Conservation (phyloP, 2,329 filamentous ascomycete species). For the Scedosporium dehoogii region DNA sequence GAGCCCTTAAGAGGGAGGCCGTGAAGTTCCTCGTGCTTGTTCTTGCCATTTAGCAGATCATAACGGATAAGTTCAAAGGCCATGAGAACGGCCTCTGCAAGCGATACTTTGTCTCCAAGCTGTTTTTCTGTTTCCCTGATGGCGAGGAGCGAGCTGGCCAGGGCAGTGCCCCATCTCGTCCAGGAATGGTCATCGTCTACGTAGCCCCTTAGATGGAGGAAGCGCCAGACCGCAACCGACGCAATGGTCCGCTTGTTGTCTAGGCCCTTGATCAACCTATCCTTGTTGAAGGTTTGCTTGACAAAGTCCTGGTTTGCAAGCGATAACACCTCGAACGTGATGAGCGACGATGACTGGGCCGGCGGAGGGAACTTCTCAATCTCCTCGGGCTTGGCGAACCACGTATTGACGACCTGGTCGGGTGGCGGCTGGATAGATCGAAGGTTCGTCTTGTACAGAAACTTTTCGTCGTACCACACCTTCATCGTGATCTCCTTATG, state of each 20-base stretch:
- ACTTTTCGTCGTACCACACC: constrained; percentile 74
- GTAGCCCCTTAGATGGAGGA: constrained; percentile 82
- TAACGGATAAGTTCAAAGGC: constrained; percentile 79
- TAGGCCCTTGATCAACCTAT: constrained; percentile 49
- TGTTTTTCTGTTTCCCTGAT: constrained; percentile 44
- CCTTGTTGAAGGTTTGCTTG: constrained; percentile 54
- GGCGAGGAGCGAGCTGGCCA: constrained; percentile 58
- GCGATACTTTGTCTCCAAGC: constrained; percentile 30
- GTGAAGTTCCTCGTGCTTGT: constrained; percentile 43
- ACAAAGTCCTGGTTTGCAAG: constrained; percentile 62
- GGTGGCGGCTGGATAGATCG: constrained; percentile 28
- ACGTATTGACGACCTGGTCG: constrained; percentile 43
- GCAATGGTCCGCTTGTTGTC: constrained; percentile 55
- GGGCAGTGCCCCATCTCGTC: constrained; percentile 73
- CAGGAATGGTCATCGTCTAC: constrained; percentile 62
- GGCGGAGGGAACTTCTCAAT: constrained; percentile 34
- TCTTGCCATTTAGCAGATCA: constrained; percentile 64
- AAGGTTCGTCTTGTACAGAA: constrained; percentile 53
- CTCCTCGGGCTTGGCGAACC: constrained; percentile 60
- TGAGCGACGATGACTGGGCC: constrained; percentile 25
- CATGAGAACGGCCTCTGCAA: constrained; percentile 64
- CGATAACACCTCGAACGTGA: constrained; percentile 54
- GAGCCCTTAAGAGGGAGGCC: constrained; percentile 44
- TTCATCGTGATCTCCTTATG: constrained; percentile 68
- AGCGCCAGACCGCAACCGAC: constrained; percentile 73